A percentile compares a stretch with the other conserved stretches of the same genome.
Conservation (phyloP, 192 early-diverging fungal genomes). For the Paraglomus brasilianum region DNA sequence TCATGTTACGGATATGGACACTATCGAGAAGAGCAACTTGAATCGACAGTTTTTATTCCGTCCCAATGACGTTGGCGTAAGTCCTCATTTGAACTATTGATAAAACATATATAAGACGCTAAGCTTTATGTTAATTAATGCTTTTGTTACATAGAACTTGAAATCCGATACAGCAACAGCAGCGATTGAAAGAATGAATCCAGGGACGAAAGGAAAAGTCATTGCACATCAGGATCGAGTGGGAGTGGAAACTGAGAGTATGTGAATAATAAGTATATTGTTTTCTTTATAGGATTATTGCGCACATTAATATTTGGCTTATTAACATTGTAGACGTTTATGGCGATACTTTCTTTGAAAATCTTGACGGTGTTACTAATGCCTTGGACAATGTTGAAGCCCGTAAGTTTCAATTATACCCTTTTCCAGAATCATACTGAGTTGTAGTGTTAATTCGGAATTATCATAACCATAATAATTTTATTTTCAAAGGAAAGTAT, state of each 20-base stretch:
- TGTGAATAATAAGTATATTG: conserved; percentile 29
- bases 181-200: conserved; percentile 93
- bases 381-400: conserved; percentile 98
- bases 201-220: conserved; percentile 68
- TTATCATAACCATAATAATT: not conserved
- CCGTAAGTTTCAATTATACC: conserved; percentile 52
- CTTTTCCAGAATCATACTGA: not conserved
- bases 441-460: not conserved
- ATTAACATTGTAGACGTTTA: conserved; percentile 55
- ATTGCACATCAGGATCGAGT: conserved; percentile 89
- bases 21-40: conserved; percentile 98
- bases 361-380: conserved; percentile 90
- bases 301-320: not conserved
- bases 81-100: conserved; percentile 6
- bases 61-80: conserved; percentile 69
- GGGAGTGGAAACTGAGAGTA: conserved; percentile 86
- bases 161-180: conserved; percentile 89
- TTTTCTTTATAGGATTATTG: not conserved
- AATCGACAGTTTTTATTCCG: conserved; percentile 99
- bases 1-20: conserved; percentile 98
- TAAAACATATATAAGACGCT: no score
- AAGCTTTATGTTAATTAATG: no score
- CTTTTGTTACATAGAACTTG: conserved; percentile 60
- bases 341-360: conserved; percentile 88
- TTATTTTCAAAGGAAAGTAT: conserved; percentile 54